Evolutionary conservation across 2,329 filamentous ascomycete genomes (phyloP).

Genomic region (Claviceps capensis): DNA sequence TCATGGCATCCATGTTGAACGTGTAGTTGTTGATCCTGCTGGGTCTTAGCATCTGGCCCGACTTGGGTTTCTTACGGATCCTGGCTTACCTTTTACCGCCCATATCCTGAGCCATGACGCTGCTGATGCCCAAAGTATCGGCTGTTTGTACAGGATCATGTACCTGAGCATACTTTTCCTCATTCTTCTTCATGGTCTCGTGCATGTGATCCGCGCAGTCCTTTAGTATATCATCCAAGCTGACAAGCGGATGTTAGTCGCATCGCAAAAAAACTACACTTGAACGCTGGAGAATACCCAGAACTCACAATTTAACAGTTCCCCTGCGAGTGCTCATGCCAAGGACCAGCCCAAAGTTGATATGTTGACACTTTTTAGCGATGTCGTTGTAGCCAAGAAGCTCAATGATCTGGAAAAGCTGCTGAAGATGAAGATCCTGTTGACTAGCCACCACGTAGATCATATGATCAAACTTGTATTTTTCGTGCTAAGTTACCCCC

Average conservation of each 20-base stretch:
- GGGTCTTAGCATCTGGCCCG: background rate
- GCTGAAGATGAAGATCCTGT: slow-evolving; percentile 59
- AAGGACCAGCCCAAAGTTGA: slow-evolving; percentile 62
- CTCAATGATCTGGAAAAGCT: slow-evolving; percentile 60
- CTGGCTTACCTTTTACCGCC: slow-evolving; percentile 65
- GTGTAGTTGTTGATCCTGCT: slow-evolving; percentile 47
- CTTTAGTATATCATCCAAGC: slow-evolving; percentile 11
- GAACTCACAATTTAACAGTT: slow-evolving; percentile 51
- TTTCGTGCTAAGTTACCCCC: slow-evolving; percentile 24
- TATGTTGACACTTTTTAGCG: slow-evolving; percentile 53
- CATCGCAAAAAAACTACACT: background rate
- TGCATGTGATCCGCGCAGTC: slow-evolving; percentile 93
- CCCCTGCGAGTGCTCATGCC: slow-evolving; percentile 60
- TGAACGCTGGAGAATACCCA: background rate
- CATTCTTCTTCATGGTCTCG: slow-evolving; percentile 87
- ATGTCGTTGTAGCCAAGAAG: slow-evolving; percentile 57
- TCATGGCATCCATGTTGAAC: slow-evolving; percentile 74
- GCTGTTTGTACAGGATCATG: slow-evolving; percentile 69
- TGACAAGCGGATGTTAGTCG: slow-evolving; percentile 1
- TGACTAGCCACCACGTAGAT: slow-evolving; percentile 63
- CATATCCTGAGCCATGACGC: slow-evolving; percentile 98
- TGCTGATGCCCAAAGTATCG: slow-evolving; percentile 81
- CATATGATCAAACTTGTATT: slow-evolving; percentile 62
- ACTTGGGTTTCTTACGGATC: background rate
- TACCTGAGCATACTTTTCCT: slow-evolving; percentile 80